phyloP scores from a whole-genome alignment of 768 basidiomycete genomes.

The Imleria badia region DNA sequence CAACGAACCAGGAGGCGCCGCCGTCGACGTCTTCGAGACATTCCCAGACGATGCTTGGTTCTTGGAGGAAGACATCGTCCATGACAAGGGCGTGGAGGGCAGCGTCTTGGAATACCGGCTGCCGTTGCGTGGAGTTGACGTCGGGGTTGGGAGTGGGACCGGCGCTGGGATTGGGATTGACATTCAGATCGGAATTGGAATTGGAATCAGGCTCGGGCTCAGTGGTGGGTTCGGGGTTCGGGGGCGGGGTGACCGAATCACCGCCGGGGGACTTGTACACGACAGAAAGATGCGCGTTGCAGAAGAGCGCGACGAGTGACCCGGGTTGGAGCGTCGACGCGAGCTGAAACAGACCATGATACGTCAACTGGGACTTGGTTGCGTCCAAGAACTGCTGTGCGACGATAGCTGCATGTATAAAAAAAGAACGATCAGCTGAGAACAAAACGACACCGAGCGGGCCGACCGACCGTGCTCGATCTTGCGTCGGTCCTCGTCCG shows the following conservation, averaged over 20 bases:
- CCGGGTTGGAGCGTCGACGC: conserved; percentile 47
- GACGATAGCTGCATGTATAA: conserved; percentile 65
- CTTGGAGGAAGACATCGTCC: conserved; percentile 76
- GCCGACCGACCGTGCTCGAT: conserved; percentile 63
- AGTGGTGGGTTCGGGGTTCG: too few species aligned
- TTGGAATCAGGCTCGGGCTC: too few species aligned
- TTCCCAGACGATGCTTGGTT: conserved; percentile 87
- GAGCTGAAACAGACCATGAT: conserved; percentile 82
- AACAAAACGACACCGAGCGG: too few species aligned
- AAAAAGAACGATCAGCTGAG: too few species aligned
- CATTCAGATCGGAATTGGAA: too few species aligned
- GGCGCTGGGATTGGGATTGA: background rate
- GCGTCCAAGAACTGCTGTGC: conserved; percentile 67
- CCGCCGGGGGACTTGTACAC: conserved; percentile 57
- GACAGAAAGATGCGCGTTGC: conserved; percentile 87
- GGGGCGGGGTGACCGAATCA: background rate
- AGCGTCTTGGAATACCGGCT: conserved; percentile 25
- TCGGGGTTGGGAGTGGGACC: background rate
- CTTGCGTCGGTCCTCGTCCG: conserved; percentile 57
- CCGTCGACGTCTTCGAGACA: conserved; percentile 87
- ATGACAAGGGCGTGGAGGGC: conserved; percentile 83
- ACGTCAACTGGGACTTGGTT: conserved; percentile 82
- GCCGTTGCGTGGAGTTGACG: background rate
- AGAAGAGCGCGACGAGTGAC: conserved; percentile 82
- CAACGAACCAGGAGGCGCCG: conserved; percentile 72